phyloP scores from a whole-genome alignment of 148 eudicot species.

The Rhododendron vialii region DNA sequence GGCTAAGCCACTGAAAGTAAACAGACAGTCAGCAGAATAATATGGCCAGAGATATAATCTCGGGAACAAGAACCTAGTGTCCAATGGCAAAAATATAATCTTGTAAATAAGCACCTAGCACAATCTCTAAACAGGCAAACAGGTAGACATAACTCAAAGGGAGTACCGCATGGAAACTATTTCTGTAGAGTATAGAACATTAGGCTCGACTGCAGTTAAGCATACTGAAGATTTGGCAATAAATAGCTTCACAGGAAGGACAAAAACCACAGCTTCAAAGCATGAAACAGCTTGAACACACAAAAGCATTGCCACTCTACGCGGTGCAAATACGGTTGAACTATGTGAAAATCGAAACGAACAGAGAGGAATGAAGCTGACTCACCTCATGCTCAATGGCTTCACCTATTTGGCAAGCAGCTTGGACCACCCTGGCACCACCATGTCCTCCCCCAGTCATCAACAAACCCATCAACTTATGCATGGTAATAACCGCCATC shows the following conservation, averaged over 20 bases:
- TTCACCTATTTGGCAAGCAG: slow-evolving; percentile 76
- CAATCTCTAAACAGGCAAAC: not conserved
- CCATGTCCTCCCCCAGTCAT: slow-evolving; percentile 75
- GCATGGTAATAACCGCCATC: slow-evolving; percentile 98
- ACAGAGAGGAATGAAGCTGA: not conserved
- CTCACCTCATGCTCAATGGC: slow-evolving; percentile 88
- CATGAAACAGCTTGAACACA: not conserved
- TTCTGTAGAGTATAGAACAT: not conserved
- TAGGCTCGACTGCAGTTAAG: not conserved
- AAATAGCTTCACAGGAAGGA: not conserved
- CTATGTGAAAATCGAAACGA: not conserved
- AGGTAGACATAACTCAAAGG: not conserved
- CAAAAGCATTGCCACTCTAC: not conserved
- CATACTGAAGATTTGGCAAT: not conserved
- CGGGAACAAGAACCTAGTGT: not conserved
- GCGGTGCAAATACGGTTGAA: not conserved
- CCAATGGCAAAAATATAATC: not conserved
- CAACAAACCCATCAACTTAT: slow-evolving; percentile 79
- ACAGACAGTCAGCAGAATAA: not conserved
- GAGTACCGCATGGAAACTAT: not conserved
- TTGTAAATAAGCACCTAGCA: not conserved
- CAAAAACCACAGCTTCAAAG: not conserved
- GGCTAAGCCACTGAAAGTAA: not conserved
- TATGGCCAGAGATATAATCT: not conserved
- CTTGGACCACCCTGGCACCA: slow-evolving; percentile 65